Percentiles rank a stretch among this genome's conserved stretches.
Evolutionary conservation across 2,329 filamentous ascomycete species (phyloP).

Genomic region (Septoria petroselini): DNA sequence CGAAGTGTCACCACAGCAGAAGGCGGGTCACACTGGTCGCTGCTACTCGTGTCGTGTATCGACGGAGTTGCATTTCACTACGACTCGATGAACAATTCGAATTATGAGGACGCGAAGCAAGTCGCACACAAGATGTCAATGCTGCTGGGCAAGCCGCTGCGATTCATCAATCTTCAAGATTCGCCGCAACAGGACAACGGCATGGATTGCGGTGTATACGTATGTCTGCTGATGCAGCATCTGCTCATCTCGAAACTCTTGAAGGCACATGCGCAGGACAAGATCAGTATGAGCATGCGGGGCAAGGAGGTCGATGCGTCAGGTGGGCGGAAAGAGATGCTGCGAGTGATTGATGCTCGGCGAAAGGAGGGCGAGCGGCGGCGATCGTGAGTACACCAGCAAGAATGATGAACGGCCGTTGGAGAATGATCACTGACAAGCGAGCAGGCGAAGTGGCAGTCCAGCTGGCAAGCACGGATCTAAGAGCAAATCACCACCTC

Average conservation of each 20-base stretch:
- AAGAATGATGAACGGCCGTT: background rate
- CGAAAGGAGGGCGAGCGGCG: conserved; percentile 83
- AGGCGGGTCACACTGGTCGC: conserved; percentile 89
- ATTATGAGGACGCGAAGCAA: conserved; percentile 68
- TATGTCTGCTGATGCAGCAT: conserved; percentile 92
- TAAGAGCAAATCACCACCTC: conserved; percentile 28
- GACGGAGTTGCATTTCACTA: conserved; percentile 96
- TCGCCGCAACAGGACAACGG: conserved; percentile 88
- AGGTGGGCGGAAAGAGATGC: conserved; percentile 83
- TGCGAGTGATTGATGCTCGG: conserved; percentile 80
- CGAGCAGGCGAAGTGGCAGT: conserved; percentile 25
- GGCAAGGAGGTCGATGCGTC: conserved; percentile 78
- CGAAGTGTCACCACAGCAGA: conserved; percentile 73
- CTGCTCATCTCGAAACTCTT: conserved; percentile 82
- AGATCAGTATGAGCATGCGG: conserved; percentile 90
- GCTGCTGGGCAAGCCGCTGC: conserved; percentile 64
- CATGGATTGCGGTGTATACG: conserved; percentile 92
- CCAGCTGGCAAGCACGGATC: conserved; percentile 21
- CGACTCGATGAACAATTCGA: conserved; percentile 76
- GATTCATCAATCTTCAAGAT: conserved; percentile 79
- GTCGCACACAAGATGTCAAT: conserved; percentile 67
- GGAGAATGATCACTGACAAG: conserved; percentile 1
- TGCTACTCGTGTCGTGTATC: conserved; percentile 82
- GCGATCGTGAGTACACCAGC: conserved; percentile 63
- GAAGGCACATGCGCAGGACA: conserved; percentile 73